Conservation (phyloP, 495 filamentous ascomycete species). For the Aspergillus sparsus region DNA sequence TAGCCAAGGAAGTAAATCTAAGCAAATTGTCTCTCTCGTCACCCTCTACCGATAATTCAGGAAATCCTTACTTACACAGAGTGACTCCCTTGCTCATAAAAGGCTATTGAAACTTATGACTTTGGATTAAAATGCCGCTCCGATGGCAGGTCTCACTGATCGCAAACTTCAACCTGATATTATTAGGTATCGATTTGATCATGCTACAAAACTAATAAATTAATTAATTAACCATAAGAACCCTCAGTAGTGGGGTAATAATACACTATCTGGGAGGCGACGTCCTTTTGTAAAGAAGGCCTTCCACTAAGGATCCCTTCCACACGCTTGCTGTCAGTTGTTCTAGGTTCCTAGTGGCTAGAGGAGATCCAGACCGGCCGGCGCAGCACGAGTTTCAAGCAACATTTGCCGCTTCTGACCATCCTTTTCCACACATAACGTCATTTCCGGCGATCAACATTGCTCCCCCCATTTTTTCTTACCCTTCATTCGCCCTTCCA, state of each 20-base stretch:
- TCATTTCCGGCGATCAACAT: conserved; percentile 30
- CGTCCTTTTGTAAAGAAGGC: background rate
- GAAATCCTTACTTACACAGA: no score
- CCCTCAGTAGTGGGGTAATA: background rate
- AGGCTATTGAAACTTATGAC: no score
- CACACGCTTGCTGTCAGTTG: conserved; percentile 2
- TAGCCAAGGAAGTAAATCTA: no score
- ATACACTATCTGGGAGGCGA: background rate
- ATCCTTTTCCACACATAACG: conserved; percentile 28
- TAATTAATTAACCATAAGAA: no score
- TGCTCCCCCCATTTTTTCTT: conserved; percentile 14
- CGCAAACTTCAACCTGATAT: no score
- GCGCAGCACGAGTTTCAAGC: conserved; percentile 9
- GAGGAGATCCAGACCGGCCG: conserved; percentile 25
- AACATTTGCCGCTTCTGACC: conserved; percentile 24
- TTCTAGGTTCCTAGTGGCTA: conserved; percentile 15
- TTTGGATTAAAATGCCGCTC: no score
- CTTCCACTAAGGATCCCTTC: background rate
- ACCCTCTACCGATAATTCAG: no score
- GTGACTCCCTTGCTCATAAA: no score
- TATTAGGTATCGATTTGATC: no score
- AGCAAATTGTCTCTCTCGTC: no score
- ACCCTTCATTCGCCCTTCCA: conserved; percentile 24
- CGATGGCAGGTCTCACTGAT: no score
- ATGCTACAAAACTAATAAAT: no score